phyloP scores from a whole-genome alignment of 169 alveolate genomes.

The Cryptosporidium meleagridis region DNA sequence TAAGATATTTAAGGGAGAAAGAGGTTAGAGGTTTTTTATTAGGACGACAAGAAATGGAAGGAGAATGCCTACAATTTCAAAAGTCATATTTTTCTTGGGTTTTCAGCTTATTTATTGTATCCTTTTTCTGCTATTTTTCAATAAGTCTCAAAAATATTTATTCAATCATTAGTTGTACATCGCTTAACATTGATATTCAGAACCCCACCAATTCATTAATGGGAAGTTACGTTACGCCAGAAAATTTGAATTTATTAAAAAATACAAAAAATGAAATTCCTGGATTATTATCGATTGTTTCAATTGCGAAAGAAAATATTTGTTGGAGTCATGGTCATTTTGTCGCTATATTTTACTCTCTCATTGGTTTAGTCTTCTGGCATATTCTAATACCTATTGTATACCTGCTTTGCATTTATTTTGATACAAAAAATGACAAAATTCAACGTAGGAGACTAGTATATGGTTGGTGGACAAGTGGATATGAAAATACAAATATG shows the following conservation, averaged over 20 bases:
- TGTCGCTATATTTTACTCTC: constrained; percentile 9
- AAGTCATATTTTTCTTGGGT: constrained; percentile 61
- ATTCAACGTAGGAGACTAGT: constrained; percentile 59
- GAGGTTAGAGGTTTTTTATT: constrained; percentile 35
- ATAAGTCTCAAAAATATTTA: background rate
- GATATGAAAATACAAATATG: constrained; percentile 41
- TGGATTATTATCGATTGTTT: constrained; percentile 20
- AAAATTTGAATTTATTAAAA: background rate
- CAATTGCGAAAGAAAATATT: constrained; percentile 57
- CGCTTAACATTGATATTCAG: constrained; percentile 7
- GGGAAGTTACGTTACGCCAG: background rate
- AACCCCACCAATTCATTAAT: background rate
- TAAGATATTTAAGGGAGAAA: constrained; percentile 42
- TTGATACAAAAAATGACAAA: constrained; percentile 40
- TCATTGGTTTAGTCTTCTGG: constrained; percentile 13
- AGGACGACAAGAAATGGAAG: constrained; percentile 72
- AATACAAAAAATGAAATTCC: background rate
- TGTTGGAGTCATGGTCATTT: constrained; percentile 51
- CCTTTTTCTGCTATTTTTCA: constrained; percentile 35
- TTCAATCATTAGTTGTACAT: constrained; percentile 19
- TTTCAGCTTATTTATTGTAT: constrained; percentile 50
- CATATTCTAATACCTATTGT: constrained; percentile 39
- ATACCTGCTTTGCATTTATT: constrained; percentile 11
- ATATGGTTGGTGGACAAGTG: constrained; percentile 73
- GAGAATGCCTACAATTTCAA: constrained; percentile 67